A percentile compares a stretch with the other conserved stretches of the same genome.
Evolutionary conservation across 177 flowering plant genomes (phyloP).

Genomic region (Vitis hybrid): DNA sequence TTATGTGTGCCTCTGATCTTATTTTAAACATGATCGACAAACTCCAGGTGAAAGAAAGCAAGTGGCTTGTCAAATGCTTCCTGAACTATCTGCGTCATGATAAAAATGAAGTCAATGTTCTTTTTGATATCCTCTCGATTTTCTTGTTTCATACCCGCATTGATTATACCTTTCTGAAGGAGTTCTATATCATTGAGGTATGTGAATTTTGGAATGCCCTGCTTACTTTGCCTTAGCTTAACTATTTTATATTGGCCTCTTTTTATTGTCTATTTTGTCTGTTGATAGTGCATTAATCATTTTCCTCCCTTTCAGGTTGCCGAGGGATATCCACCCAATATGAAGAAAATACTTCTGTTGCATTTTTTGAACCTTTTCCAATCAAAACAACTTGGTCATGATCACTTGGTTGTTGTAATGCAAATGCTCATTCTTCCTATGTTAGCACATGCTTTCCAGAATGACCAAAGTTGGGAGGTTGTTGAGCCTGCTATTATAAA

Average conservation of each 20-base stretch:
- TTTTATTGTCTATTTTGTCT: background rate
- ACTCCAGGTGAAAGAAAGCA: slow-evolving; percentile 98
- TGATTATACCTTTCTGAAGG: slow-evolving; percentile 95
- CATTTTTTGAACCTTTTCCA: slow-evolving; percentile 89
- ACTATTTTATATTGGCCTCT: background rate
- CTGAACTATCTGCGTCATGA: slow-evolving; percentile 93
- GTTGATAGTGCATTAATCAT: background rate
- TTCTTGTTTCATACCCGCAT: slow-evolving; percentile 85
- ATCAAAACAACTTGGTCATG: slow-evolving; percentile 83
- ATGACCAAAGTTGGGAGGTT: slow-evolving; percentile 95
- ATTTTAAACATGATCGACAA: background rate
- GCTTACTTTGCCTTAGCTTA: background rate
- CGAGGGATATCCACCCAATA: slow-evolving; percentile 82
- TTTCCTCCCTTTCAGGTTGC: slow-evolving; percentile 64
- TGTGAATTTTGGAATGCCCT: slow-evolving; percentile 4
- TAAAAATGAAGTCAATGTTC: slow-evolving; percentile 79
- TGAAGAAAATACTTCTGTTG: slow-evolving; percentile 80
- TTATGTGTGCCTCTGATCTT: background rate
- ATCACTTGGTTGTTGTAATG: slow-evolving; percentile 93
- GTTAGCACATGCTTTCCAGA: slow-evolving; percentile 94
- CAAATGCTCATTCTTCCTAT: slow-evolving; percentile 99
- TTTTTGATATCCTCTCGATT: slow-evolving; percentile 93
- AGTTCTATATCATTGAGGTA: slow-evolving; percentile 98
- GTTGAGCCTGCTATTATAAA: slow-evolving; percentile 80
- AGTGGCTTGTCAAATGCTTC: slow-evolving; percentile 99